These are phyloP conservation scores for Logfia minima DNA, from an alignment of 129 eudicot genomes.

Conservation along the genomic window DNA sequence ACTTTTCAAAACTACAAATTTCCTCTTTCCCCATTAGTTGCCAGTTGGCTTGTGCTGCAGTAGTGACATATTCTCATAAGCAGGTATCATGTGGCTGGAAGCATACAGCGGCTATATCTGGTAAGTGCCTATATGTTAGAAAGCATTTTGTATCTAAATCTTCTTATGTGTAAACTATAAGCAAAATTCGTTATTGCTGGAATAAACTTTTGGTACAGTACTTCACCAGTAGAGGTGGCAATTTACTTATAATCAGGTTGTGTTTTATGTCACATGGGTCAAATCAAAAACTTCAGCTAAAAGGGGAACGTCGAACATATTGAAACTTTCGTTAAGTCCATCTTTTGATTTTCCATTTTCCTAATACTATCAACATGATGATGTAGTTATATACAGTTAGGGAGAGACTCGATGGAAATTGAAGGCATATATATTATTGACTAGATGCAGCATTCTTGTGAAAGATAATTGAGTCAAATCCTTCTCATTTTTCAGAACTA, in stretches of 20 bases:
- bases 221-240: too few relatives aligned
- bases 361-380: not conserved
- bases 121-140: slow-evolving; percentile 38
- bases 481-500: not conserved
- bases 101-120: slow-evolving; percentile 98
- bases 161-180: not conserved
- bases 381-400: not conserved
- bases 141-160: slow-evolving; percentile 8
- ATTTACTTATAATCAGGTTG: too few relatives aligned
- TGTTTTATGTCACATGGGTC: too few relatives aligned
- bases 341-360: not conserved
- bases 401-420: not conserved
- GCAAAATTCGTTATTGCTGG: not conserved
- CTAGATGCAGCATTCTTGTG: not conserved
- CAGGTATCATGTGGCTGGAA: slow-evolving; percentile 99
- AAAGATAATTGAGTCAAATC: not conserved
- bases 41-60: not conserved
- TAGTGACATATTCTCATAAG: slow-evolving; percentile 23
- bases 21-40: not conserved
- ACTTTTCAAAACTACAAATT: not conserved
- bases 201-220: not conserved
- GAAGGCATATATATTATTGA: not conserved
- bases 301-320: not conserved
- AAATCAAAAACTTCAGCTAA: too few relatives aligned
- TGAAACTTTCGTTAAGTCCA: too few relatives aligned